Conservation (phyloP, 495 filamentous ascomycete genomes). For the Trichocladium antarcticum region DNA sequence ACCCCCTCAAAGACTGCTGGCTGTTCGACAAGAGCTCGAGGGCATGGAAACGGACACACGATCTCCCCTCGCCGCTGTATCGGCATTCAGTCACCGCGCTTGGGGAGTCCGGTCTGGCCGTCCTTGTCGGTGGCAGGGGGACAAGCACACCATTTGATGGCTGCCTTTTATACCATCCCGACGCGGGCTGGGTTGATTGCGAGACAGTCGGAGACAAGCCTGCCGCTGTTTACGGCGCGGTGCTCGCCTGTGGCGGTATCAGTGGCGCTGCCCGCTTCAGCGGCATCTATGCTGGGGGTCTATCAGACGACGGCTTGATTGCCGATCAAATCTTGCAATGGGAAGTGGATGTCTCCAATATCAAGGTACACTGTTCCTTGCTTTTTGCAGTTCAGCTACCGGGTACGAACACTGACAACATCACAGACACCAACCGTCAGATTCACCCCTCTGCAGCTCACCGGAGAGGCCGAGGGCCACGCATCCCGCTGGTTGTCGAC, state of each 20-base stretch:
- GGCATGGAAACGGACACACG: constrained; percentile 50
- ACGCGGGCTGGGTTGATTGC: constrained; percentile 37
- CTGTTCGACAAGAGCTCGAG: constrained; percentile 39
- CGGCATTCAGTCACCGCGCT: constrained; percentile 58
- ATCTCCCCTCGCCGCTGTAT: constrained; percentile 55
- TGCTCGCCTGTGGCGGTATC: constrained; percentile 23
- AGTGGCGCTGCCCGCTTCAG: constrained; percentile 14
- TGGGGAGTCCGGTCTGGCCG: constrained; percentile 37
- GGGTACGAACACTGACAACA: no score
- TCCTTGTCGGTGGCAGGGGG: constrained; percentile 21
- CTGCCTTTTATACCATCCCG: constrained; percentile 54
- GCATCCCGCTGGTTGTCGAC: constrained; percentile 10
- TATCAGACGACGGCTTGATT: constrained; percentile 51
- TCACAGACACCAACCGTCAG: constrained; percentile 19
- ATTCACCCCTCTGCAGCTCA: constrained; percentile 3
- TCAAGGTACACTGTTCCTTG: constrained; percentile 9
- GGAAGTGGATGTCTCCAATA: constrained; percentile 29
- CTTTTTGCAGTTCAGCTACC: no score
- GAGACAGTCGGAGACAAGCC: constrained; percentile 26
- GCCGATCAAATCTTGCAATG: constrained; percentile 44
- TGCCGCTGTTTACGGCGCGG: constrained; percentile 51
- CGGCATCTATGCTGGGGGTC: constrained; percentile 60
- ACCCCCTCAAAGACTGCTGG: constrained; percentile 62
- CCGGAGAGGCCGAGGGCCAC: neutral
- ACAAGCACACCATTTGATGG: constrained; percentile 37